phyloP scores from a whole-genome alignment of 2,329 filamentous ascomycete genomes.

The Diaporthe australafricana region DNA sequence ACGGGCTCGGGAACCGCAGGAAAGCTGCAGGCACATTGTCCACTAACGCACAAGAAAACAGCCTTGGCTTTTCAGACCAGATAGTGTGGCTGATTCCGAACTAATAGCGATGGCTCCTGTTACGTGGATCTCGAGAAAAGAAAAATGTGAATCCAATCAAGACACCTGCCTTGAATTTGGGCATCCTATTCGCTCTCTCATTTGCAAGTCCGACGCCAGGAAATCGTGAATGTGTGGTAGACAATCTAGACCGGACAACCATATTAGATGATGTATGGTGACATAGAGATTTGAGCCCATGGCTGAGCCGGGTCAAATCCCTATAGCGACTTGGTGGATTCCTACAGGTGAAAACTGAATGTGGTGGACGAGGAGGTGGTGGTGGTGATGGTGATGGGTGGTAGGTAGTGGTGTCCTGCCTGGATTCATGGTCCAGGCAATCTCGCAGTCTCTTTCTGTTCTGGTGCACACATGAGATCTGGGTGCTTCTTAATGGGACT shows the following conservation, averaged over 20 bases:
- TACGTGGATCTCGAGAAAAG: not conserved
- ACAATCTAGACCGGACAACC: conserved; percentile 10
- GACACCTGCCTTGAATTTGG: conserved; percentile 4
- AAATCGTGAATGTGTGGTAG: not conserved
- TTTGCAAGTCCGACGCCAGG: not conserved
- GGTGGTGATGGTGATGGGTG: too few relatives aligned
- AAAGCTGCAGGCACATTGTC: conserved; percentile 3
- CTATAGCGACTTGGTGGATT: not conserved
- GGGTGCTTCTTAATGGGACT: not conserved
- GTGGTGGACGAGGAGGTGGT: not conserved
- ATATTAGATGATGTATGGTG: conserved; percentile 11
- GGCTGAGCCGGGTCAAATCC: not conserved
- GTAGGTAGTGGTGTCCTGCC: conserved; percentile 1
- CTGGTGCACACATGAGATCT: not conserved
- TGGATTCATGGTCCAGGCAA: conserved; percentile 5
- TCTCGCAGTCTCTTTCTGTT: conserved; percentile 19
- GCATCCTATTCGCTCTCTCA: conserved; percentile 10
- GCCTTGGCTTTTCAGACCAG: not conserved
- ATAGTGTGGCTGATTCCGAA: not conserved
- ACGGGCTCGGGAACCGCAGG: not conserved
- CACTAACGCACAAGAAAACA: not conserved
- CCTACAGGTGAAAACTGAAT: not conserved
- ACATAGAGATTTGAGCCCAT: not conserved
- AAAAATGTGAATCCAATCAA: conserved; percentile 13
- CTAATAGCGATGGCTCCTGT: not conserved